Evolutionary conservation across 2,329 filamentous ascomycete genomes (phyloP).

Genomic region (Colletotrichum paranaense): DNA sequence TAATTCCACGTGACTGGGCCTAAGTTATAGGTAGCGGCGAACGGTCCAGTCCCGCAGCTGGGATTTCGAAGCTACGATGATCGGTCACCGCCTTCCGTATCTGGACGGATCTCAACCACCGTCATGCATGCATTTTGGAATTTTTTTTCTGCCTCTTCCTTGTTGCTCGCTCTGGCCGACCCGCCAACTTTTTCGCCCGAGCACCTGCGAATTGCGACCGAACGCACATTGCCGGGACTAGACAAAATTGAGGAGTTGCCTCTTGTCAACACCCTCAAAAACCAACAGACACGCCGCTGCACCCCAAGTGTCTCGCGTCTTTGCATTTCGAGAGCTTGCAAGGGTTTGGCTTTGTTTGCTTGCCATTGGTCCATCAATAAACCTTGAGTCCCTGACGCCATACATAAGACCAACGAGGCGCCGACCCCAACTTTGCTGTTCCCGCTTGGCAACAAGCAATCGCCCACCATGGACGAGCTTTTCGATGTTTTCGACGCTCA

Average conservation of each 20-base stretch:
- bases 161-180: background rate
- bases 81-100: constrained; percentile 22
- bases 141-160: constrained; percentile 25
- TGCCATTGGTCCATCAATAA: background rate
- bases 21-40: background rate
- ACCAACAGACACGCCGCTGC: background rate
- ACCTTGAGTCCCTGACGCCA: background rate
- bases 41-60: background rate
- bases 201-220: constrained; percentile 14
- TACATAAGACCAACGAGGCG: background rate
- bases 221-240: constrained; percentile 6
- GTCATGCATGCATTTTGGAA: background rate
- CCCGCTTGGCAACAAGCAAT: background rate
- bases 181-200: constrained; percentile 16
- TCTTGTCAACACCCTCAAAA: constrained; percentile 1
- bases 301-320: no score
- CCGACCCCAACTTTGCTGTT: background rate
- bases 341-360: background rate
- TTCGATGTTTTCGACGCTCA: constrained; percentile 85
- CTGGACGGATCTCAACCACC: background rate
- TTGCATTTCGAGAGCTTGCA: background rate
- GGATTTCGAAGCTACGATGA: constrained; percentile 3
- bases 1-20: constrained; percentile 22
- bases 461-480: constrained; percentile 75
- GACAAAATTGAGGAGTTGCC: constrained; percentile 17